Base-by-base conservation (phyloP, 2,329 filamentous ascomycete genomes). In the Penicillium sp. region DNA sequence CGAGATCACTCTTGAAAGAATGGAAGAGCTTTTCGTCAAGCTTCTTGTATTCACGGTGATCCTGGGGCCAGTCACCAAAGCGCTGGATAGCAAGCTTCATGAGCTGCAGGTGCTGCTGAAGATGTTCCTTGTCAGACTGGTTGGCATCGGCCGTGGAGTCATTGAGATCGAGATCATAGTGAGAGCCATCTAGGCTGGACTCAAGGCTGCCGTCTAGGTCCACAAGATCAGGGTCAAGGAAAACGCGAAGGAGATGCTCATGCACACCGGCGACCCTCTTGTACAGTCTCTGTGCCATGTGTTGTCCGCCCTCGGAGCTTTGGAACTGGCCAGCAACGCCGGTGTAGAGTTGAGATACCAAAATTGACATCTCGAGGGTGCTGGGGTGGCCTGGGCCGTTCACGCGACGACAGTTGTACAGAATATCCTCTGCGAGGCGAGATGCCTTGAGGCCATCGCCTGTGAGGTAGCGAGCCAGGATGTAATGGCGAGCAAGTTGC, bases 361-460 rank as follows among this genome's bases (percentile, higher is more conserved):
- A 69, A 42, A 73, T 70, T 37, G 75, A 78, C 51, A 77, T 76
- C 57, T 80, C 74, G 34, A 81, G 65, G 2, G 79, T 80, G 43
- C 71, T 71, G 0, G 72, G 67, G 49, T 79, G 72, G n/a, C 75
- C 69, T 15, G 74, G 68, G 4, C 80, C 79, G 60, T 79, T 76
- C 18, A 78, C 78, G 24, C 79, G 77, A 20, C 77, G 75, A 60
- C 80, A 75, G 64, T 82, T 83, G 71, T 82, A 82, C 4, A 76
- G 74, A 40, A 82, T 80, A 56, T 80, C 77, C 63, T 82, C 80
- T 56, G 75, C 76, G 29, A 83, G 74, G 29, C 70, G 72, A 27
- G 78, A 56, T 13, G 77, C 75, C 24, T 71, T 70, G 61, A 73
- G 64, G 21, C 71, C 69, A 46, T 78, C 75, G 36, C 75, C 74